Conservation (phyloP, 768 basidiomycete species). For the Kwoniella botswanensis region DNA sequence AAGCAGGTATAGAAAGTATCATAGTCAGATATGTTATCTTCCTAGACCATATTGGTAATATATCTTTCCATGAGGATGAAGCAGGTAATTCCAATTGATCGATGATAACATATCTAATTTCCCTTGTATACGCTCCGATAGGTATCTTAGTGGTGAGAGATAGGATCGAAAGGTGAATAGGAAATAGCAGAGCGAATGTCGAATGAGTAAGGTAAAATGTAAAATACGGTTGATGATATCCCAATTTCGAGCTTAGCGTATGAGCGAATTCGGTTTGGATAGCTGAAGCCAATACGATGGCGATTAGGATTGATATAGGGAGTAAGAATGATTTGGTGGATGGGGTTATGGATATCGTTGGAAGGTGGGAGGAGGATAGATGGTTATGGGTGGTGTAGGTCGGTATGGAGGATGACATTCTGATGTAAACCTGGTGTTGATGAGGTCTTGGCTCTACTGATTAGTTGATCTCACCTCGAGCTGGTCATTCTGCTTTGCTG, state of each 20-base stretch:
- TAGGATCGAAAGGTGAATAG: constrained; percentile 77
- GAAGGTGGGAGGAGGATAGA: background rate
- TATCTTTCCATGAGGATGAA: constrained; percentile 23
- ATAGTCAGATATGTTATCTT: constrained; percentile 46
- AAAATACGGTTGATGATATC: constrained; percentile 72
- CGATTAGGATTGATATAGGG: constrained; percentile 44
- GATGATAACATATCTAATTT: constrained; percentile 62
- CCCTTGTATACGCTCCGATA: constrained; percentile 63
- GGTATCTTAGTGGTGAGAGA: constrained; percentile 56
- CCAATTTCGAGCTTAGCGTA: constrained; percentile 76
- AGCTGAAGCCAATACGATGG: constrained; percentile 51
- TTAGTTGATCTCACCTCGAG: no score
- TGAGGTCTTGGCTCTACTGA: no score
- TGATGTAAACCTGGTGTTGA: background rate
- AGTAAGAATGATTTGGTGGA: constrained; percentile 26
- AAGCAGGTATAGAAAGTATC: constrained; percentile 49
- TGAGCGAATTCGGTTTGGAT: constrained; percentile 56
- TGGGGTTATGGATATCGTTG: constrained; percentile 3
- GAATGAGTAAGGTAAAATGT: constrained; percentile 85
- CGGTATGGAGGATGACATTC: constrained; percentile 5
- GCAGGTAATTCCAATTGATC: constrained; percentile 56
- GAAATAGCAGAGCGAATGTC: constrained; percentile 74
- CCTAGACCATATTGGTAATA: constrained; percentile 26
- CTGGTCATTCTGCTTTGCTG: no score
- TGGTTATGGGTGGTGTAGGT: background rate